Conservation (phyloP, 1,139 yeast genomes). For the Pichia sp. region DNA sequence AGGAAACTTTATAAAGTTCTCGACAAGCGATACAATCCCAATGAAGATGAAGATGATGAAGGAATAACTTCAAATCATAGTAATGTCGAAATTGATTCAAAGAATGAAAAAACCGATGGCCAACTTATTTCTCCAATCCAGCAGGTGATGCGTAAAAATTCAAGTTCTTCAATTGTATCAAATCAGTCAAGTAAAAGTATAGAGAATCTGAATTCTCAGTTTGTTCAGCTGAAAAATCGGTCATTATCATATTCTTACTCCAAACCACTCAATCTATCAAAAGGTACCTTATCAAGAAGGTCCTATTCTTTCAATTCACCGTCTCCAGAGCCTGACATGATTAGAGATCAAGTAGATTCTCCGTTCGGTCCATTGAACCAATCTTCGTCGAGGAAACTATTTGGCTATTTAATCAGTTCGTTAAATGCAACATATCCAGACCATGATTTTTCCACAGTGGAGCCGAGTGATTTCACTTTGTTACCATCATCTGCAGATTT, state of each 20-base stretch:
- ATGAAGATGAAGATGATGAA: constrained; percentile 4
- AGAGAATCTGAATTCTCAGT: constrained; percentile 21
- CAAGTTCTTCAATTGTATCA: constrained; percentile 9
- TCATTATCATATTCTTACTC: constrained; percentile 25
- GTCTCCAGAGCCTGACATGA: constrained; percentile 18
- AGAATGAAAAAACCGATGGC: constrained; percentile 3
- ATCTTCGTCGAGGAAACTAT: constrained; percentile 75
- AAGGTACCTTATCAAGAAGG: constrained; percentile 11
- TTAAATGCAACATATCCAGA: constrained; percentile 92
- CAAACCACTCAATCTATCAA: constrained; percentile 10
- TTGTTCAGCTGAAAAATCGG: constrained; percentile 23
- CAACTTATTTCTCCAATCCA: not conserved
- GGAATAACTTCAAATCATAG: constrained; percentile 4
- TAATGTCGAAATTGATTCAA: not conserved
- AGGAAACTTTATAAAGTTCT: constrained; percentile 80
- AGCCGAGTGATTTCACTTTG: constrained; percentile 75
- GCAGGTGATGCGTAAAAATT: constrained; percentile 8
- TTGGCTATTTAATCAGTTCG: constrained; percentile 85
- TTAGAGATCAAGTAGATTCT: constrained; percentile 31
- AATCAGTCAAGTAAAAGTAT: constrained; percentile 5
- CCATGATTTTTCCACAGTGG: constrained; percentile 82
- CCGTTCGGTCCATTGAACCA: constrained; percentile 93
- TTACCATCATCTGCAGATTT: constrained; percentile 44
- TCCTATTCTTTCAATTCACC: constrained; percentile 20
- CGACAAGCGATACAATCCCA: constrained; percentile 44